Conservation (phyloP, 805 yeast species). For the Wickerhamiella alocasiicola region DNA sequence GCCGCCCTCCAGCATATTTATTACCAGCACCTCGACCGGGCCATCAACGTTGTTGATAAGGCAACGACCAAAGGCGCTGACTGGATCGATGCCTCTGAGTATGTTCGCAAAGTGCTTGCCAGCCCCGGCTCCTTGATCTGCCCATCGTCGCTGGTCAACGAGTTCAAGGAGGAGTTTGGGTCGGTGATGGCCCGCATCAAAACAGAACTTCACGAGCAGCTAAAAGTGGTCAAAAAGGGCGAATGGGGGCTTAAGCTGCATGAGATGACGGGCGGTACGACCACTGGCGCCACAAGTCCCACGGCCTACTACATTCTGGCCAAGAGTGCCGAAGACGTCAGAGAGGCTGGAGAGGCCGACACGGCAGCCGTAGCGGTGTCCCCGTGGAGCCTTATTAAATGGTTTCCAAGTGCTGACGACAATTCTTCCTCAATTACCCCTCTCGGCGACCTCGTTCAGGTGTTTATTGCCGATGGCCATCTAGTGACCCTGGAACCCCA, state of each 20-base stretch:
- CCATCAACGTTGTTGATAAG: conserved; percentile 5
- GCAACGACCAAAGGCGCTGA: background rate
- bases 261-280: too few relatives aligned
- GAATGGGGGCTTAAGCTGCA: background rate
- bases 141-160: background rate
- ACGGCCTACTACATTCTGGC: too few relatives aligned
- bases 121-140: background rate
- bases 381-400: background rate
- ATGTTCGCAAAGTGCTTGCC: background rate
- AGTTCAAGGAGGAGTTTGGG: background rate
- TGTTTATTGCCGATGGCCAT: background rate
- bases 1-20: conserved; percentile 3
- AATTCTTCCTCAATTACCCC: too few relatives aligned
- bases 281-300: too few relatives aligned
- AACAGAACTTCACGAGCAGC: background rate
- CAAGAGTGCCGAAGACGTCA: too few relatives aligned
- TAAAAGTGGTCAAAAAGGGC: background rate
- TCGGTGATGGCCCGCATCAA: background rate
- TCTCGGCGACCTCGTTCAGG: background rate
- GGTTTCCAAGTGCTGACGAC: background rate
- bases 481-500: background rate
- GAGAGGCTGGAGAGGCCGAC: background rate
- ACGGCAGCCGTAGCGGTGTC: background rate
- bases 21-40: conserved; percentile 7
- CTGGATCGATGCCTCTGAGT: conserved; percentile 6